Percentiles rank a stretch among this genome's conserved stretches.
Evolutionary conservation across 805 yeast genomes (phyloP).

Genomic region (Metschnikowia proteae): DNA sequence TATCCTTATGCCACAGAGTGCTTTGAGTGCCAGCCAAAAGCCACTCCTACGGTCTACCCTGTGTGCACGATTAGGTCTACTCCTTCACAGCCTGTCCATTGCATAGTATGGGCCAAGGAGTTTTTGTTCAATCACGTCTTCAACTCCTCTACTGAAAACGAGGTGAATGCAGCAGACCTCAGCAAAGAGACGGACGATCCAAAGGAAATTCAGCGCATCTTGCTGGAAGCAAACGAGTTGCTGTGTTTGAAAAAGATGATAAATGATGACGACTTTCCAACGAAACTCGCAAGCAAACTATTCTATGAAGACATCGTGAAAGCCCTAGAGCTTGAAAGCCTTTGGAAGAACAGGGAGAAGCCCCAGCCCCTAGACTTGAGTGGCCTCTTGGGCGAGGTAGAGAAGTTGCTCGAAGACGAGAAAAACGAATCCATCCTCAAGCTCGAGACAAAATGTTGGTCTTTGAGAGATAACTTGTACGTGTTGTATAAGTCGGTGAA

Average conservation of each 20-base stretch:
- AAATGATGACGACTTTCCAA: constrained; percentile 18
- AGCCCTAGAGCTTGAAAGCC: constrained; percentile 61
- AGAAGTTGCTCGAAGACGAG: constrained; percentile 15
- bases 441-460: constrained; percentile 53
- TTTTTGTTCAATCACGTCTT: constrained; percentile 81
- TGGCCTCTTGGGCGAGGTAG: constrained; percentile 13
- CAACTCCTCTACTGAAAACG: constrained; percentile 41
- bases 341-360: constrained; percentile 69
- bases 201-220: constrained; percentile 59
- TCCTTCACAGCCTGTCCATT: constrained; percentile 93
- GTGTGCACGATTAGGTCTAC: constrained; percentile 97
- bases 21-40: constrained; percentile 86
- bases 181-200: constrained; percentile 55
- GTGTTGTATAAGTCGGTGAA: constrained; percentile 51
- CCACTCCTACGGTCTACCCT: constrained; percentile 86
- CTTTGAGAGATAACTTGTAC: constrained; percentile 55
- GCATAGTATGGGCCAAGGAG: constrained; percentile 96
- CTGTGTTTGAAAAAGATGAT: constrained; percentile 30
- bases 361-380: constrained; percentile 60
- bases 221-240: constrained; percentile 66
- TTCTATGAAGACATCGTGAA: constrained; percentile 77
- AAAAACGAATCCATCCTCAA: constrained; percentile 19
- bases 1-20: constrained; percentile 82
- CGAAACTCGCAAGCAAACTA: constrained; percentile 53
- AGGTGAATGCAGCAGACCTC: constrained; percentile 23